Evolutionary conservation across 2,329 filamentous ascomycete species (phyloP), one percentile per base, ranked within the genome.

Genomic region (Microcera coccophila): DNA sequence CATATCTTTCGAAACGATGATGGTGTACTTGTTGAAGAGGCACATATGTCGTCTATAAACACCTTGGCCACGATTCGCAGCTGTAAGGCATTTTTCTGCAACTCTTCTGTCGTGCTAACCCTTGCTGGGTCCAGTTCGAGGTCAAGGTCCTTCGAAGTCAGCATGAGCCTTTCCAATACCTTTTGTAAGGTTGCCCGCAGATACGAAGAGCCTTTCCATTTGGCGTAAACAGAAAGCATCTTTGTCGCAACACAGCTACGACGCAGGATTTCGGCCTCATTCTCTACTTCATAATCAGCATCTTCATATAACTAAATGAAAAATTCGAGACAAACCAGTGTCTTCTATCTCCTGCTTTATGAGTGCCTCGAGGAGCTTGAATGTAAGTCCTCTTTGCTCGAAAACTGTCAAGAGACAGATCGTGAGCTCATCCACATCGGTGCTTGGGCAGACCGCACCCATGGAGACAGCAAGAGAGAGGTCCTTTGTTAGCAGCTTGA

Each of bases 171-270:
- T 58, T 85, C 81, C 2, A 86, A 64, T 3, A 85, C 80, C 54
- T 83, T 83, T 51, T 84, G 80, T 9, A 86, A 67, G 2, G 82
- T 85, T 12, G 71, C 68, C 52, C 77, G 79, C 26, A 86, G 71
- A 56, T 86, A 86, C 4, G 71, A 62, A 14, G 74, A 68, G 11
- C 82, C 82, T 63, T 85, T 85, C 82, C 82, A 86, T 56, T 83
- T 85, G 4, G 81, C 82, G 53, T 84, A 86, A 7, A 85, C 73
- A 1, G 82, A 84, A 3, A 86, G 70, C 75, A 85, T 83, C 59
- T 85, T 86, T 2, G 82, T 85, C n/a, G 81, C 79, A 2, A 86
- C 82, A 51, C 81, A 85, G 22, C 82, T 83, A 38, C 81, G 72
- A n/a, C 82, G 74, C 10, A 86, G 63, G 17, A 86, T 71, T 54